A percentile compares a stretch with the other conserved stretches of the same genome.
These are phyloP conservation scores for Hypoxylon sp. DNA, from an alignment of 2,329 filamentous ascomycete genomes.

Conservation along the genomic window DNA sequence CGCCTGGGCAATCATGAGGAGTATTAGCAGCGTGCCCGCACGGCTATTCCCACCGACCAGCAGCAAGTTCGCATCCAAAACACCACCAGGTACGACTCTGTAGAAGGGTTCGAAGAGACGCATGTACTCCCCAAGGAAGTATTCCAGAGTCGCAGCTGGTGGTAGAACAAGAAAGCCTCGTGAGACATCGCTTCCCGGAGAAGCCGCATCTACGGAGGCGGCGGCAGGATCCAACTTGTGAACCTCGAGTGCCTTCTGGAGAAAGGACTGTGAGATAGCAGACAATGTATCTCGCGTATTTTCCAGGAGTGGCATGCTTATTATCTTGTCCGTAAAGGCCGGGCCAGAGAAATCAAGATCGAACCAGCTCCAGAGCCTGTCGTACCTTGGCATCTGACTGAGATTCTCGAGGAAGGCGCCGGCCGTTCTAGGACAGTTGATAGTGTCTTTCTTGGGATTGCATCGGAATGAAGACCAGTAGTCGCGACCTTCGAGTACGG, in stretches of 20 bases:
- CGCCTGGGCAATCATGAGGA: conserved; percentile 28
- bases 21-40: conserved; percentile 21
- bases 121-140: conserved; percentile 33
- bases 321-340: conserved; percentile 11
- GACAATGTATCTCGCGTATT: conserved; percentile 22
- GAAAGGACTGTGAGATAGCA: conserved; percentile 26
- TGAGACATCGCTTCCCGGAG: conserved; percentile 15
- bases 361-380: conserved; percentile 30
- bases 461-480: conserved; percentile 28
- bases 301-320: conserved; percentile 23
- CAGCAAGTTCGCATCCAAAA: conserved; percentile 22
- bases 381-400: conserved; percentile 28
- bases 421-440: conserved; percentile 25
- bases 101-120: conserved; percentile 31
- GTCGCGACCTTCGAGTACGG: conserved; percentile 23
- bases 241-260: conserved; percentile 27
- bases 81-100: conserved; percentile 19
- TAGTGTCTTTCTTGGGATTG: conserved; percentile 24
- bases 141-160: conserved; percentile 25
- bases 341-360: conserved; percentile 24
- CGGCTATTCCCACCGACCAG: conserved; percentile 14
- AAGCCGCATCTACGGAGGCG: conserved; percentile 19
- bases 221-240: conserved; percentile 28
- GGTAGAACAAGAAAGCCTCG: conserved; percentile 27
- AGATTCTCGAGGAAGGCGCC: conserved; percentile 26